Conservation (phyloP, 371 early-diverging fungal genomes). For the Blakeslea trispora region DNA sequence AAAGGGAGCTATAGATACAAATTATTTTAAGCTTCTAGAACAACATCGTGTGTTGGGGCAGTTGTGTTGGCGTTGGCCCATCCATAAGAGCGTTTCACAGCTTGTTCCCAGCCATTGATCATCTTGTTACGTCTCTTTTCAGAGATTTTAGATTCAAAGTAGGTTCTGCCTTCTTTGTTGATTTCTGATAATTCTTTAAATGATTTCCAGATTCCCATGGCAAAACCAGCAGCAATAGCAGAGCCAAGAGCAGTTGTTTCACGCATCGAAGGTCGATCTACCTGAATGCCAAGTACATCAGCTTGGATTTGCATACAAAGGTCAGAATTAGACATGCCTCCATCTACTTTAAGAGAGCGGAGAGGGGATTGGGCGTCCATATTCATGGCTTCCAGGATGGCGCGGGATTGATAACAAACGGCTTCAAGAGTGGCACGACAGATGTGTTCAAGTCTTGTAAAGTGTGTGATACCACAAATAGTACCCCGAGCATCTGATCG, state of each 20-base stretch:
- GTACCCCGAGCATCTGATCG: slow-evolving; percentile 88
- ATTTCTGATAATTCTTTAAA: slow-evolving; percentile 38
- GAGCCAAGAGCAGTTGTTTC: slow-evolving; percentile 96
- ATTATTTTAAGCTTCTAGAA: slow-evolving; percentile 2
- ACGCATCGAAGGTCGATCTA: slow-evolving; percentile 86
- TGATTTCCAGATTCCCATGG: slow-evolving; percentile 74
- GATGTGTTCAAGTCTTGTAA: slow-evolving; percentile 81
- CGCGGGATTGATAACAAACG: slow-evolving; percentile 87
- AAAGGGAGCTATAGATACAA: slow-evolving; percentile 1
- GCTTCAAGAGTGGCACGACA: slow-evolving; percentile 89
- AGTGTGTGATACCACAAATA: slow-evolving; percentile 89
- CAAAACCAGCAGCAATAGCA: slow-evolving; percentile 93
- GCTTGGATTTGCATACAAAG: slow-evolving; percentile 92
- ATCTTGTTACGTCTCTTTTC: slow-evolving; percentile 62
- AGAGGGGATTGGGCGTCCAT: slow-evolving; percentile 69
- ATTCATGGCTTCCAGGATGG: slow-evolving; percentile 91
- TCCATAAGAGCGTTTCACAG: slow-evolving; percentile 75
- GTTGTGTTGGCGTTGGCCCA: slow-evolving; percentile 51
- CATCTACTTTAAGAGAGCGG: slow-evolving; percentile 83
- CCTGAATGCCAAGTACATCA: slow-evolving; percentile 81
- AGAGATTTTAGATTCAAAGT: slow-evolving; percentile 51
- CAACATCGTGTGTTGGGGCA: slow-evolving; percentile 12
- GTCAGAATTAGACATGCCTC: slow-evolving; percentile 93
- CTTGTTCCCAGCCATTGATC: slow-evolving; percentile 82
- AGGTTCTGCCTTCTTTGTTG: slow-evolving; percentile 37